Percentiles rank a stretch among this genome's conserved stretches.
Conservation (phyloP, 371 early-diverging fungal species). For the Lichtheimia ornata region DNA sequence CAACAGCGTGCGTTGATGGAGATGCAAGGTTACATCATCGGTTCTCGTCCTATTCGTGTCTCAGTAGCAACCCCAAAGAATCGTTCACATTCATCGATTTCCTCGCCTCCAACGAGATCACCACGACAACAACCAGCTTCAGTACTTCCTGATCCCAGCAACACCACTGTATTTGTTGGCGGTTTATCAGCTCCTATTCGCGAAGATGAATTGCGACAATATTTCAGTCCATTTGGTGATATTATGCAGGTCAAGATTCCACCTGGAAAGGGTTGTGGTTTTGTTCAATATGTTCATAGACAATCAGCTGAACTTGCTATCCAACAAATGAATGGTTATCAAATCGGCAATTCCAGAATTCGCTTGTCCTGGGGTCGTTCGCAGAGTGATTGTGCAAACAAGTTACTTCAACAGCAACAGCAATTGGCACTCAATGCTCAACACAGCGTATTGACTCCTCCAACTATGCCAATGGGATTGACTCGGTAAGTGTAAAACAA, state of each 20-base stretch:
- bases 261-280: conserved; percentile 91
- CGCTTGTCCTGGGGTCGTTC: conserved; percentile 92
- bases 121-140: conserved; percentile 42
- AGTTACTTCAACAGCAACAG: conserved; percentile 16
- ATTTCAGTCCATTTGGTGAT: conserved; percentile 86
- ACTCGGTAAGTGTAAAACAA: neutral
- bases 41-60: conserved; percentile 82
- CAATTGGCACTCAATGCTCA: conserved; percentile 4
- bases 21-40: conserved; percentile 76
- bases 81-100: conserved; percentile 12
- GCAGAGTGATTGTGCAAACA: conserved; percentile 51
- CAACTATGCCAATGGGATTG: neutral
- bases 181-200: conserved; percentile 77
- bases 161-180: conserved; percentile 96
- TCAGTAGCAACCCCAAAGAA: conserved; percentile 80
- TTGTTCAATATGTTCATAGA: conserved; percentile 85
- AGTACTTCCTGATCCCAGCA: conserved; percentile 75
- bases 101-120: conserved; percentile 22
- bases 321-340: conserved; percentile 82
- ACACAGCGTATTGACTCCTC: neutral
- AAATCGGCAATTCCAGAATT: conserved; percentile 81
- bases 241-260: conserved; percentile 92
- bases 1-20: conserved; percentile 77
- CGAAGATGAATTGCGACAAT: conserved; percentile 80
- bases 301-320: conserved; percentile 88